Evolutionary conservation across 176 grass and related monocot genomes (phyloP).

Genomic region (Carex littledalei): DNA sequence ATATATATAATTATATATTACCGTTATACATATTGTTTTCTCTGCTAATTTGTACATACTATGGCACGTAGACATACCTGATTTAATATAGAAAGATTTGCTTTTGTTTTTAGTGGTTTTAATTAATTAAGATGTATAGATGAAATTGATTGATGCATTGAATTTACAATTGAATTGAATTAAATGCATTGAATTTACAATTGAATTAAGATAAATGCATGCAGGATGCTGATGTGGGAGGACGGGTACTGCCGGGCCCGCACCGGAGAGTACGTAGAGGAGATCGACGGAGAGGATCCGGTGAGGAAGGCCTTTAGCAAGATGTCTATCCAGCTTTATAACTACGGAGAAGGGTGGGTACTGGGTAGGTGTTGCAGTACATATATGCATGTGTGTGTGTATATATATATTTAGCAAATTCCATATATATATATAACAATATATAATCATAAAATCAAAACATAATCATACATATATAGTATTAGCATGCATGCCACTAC

Average conservation of each 20-base stretch:
- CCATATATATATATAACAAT: not conserved
- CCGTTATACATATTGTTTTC: not conserved
- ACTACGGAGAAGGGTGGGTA: conserved; percentile 99
- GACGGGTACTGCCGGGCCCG: conserved; percentile 85
- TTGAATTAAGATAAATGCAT: not conserved
- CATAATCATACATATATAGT: not conserved
- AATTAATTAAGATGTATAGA: not conserved
- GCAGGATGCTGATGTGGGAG: conserved; percentile 99
- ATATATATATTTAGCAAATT: too few relatives aligned
- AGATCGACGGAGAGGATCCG: conserved; percentile 88
- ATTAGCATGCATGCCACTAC: not conserved
- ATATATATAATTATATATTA: not conserved
- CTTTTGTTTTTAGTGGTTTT: not conserved
- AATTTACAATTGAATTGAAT: not conserved
- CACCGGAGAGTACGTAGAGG: conserved; percentile 72
- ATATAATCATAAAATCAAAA: not conserved
- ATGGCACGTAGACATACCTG: not conserved
- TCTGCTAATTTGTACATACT: not conserved
- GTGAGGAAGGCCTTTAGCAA: conserved; percentile 99
- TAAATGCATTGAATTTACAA: not conserved
- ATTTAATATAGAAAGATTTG: not conserved
- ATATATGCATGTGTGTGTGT: not conserved
- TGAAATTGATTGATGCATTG: not conserved
- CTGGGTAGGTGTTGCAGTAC: conserved; percentile 79
- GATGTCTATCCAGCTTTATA: conserved; percentile 99